Percentiles rank a stretch among this genome's conserved stretches.
Conservation (phyloP, 768 basidiomycete genomes). For the Suillus plorans region DNA sequence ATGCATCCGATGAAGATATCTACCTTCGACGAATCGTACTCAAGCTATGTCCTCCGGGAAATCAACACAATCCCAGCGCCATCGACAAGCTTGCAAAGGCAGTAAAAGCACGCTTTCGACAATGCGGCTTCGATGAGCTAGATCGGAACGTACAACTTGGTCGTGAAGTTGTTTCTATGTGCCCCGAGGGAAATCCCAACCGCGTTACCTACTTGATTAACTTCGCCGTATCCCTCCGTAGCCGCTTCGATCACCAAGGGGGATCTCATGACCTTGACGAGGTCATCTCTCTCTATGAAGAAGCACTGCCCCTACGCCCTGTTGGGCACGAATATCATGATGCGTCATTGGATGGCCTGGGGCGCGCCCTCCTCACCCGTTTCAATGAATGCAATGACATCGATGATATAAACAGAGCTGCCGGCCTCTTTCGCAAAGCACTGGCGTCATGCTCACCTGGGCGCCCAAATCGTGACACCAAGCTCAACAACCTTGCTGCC, state of each 20-base stretch:
- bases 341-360: conserved; percentile 14
- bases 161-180: conserved; percentile 19
- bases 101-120: conserved; percentile 17
- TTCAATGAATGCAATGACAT: conserved; percentile 13
- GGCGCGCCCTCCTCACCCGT: conserved; percentile 10
- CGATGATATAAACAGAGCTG: conserved; percentile 16
- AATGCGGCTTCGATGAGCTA: conserved; percentile 17
- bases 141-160: conserved; percentile 15
- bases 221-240: conserved; percentile 16
- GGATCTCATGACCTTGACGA: conserved; percentile 16
- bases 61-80: conserved; percentile 13
- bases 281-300: conserved; percentile 11
- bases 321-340: conserved; percentile 5
- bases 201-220: conserved; percentile 14
- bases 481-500: conserved; percentile 11
- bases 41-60: conserved; percentile 2
- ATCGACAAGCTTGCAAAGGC: conserved; percentile 23
- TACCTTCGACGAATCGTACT: conserved; percentile 12
- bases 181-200: conserved; percentile 16
- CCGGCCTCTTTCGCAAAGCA: conserved; percentile 11
- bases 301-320: conserved; percentile 6
- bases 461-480: conserved; percentile 12
- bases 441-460: conserved; percentile 13
- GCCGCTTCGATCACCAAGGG: conserved; percentile 13
- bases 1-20: conserved; percentile 19